phyloP scores from a whole-genome alignment of 2,329 filamentous ascomycete genomes.

The Arthrobotrys entomopaga region DNA sequence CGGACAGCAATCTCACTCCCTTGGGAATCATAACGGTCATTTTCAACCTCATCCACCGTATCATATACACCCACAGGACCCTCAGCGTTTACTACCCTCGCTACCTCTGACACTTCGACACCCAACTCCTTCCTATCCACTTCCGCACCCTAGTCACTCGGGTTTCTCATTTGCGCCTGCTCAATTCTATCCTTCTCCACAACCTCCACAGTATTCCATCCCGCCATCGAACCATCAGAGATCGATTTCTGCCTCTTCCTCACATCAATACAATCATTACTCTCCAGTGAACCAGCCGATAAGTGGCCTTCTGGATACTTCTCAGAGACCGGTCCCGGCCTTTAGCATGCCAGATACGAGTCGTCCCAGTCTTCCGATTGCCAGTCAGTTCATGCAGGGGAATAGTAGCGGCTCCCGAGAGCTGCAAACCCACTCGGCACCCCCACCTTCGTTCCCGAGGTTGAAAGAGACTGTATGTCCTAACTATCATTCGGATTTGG shows the following conservation, averaged over 20 bases:
- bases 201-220: conserved; percentile 29
- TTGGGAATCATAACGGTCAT: conserved; percentile 32
- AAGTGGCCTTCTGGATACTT: conserved; percentile 36
- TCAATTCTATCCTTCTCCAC: conserved; percentile 50
- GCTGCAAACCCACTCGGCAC: conserved; percentile 41
- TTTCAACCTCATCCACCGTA: conserved; percentile 50
- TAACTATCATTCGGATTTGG: neutral
- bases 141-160: conserved; percentile 31
- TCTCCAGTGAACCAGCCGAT: conserved; percentile 49
- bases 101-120: conserved; percentile 40
- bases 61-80: conserved; percentile 38
- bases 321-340: conserved; percentile 41
- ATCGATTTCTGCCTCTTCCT: conserved; percentile 41
- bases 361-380: conserved; percentile 28
- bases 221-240: conserved; percentile 41
- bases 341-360: conserved; percentile 43
- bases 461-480: conserved; percentile 56
- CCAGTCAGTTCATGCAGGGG: conserved; percentile 33
- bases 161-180: conserved; percentile 38
- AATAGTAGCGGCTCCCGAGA: conserved; percentile 11
- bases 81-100: conserved; percentile 10
- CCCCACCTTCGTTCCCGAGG: conserved; percentile 46
- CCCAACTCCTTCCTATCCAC: conserved; percentile 43
- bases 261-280: conserved; percentile 42
- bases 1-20: conserved; percentile 30